Evolutionary conservation across 2,329 filamentous ascomycete genomes (phyloP).

Genomic region (Colletotrichum spaethianum): DNA sequence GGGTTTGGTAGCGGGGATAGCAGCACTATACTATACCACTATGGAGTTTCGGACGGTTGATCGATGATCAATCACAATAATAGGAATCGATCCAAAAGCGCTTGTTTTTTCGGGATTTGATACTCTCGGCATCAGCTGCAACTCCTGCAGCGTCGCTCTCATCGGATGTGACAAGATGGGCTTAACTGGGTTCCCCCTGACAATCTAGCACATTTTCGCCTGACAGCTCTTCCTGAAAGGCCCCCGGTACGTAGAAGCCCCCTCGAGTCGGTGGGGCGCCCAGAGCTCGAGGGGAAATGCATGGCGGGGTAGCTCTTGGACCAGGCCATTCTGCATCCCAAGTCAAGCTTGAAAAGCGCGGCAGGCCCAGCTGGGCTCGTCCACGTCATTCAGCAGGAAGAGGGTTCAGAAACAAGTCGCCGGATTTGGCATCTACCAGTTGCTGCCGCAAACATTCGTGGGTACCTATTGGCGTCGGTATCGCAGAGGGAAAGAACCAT

Average conservation of each 20-base stretch:
- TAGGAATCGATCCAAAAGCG: no score
- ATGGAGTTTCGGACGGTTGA: not conserved
- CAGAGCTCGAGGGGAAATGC: conserved; percentile 24
- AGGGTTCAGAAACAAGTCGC: not conserved
- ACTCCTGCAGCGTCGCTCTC: no score
- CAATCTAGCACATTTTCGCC: conserved; percentile 1
- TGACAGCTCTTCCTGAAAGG: not conserved
- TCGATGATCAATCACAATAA: not conserved
- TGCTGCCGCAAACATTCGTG: not conserved
- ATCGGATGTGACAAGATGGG: not conserved
- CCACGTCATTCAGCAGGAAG: conserved; percentile 27
- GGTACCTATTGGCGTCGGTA: not conserved
- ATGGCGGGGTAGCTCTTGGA: conserved; percentile 37
- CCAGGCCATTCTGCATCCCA: conserved; percentile 8
- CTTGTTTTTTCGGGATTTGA: not conserved
- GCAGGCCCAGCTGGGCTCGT: conserved; percentile 1
- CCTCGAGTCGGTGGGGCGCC: conserved; percentile 16
- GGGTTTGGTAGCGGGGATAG: conserved; percentile 20
- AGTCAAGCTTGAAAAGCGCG: conserved; percentile 25
- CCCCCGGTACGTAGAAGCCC: not conserved
- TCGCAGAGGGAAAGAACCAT: not conserved
- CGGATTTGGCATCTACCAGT: not conserved
- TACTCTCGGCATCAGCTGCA: not conserved
- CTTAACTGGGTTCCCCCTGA: conserved; percentile 23
- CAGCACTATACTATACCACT: conserved; percentile 36